Base-by-base conservation (phyloP, 2,329 filamentous ascomycete genomes). In the Cercospora sojina region DNA sequence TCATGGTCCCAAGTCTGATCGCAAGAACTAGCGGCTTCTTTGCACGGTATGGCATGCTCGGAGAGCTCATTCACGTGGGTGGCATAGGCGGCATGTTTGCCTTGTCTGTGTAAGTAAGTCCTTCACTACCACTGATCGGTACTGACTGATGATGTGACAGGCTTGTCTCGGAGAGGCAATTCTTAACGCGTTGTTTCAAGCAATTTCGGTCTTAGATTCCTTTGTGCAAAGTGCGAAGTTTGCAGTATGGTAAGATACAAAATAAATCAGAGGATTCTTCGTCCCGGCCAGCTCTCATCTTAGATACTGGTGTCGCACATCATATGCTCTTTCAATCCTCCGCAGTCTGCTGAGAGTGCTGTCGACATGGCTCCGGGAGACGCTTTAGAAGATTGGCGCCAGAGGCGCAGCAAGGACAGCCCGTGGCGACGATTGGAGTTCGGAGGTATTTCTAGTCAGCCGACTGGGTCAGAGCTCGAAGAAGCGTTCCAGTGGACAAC, bases 51-150 rank as follows among this genome's bases (percentile, higher is more conserved):
- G 80, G 81, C 0, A 60, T 81, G 7, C 25, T 82, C 7, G 81
- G 79, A n/a, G 79, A 83, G 62, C 68, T 83, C 38, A 72, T 77
- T 1, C 74, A 75, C 12, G 76, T 79, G 29, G 80, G 79, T 6
- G 70, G 56, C 4, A 67, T 82, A 41, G 79, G 75, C n/a, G 77
- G 69, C 0, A 56, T 74, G 0, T 80, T 80, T 66, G 78, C 72
- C 3, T 47, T 75, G 5, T 71, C 76, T 27, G 72, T 83, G 78
- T 80, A 70, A 74, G 78, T 62, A 4, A 35, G 4, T 5, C 20
- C 8, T 18, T 10, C 18, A 9, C 41, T 20, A 7, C 9, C 3
- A 3, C 5, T 47, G 13, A 29, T 18, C 18, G n/a, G 23, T 9
- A 16, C 3, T 16, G 7, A 29, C 43, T 61, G 12, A 61, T 18